Conservation (phyloP, 2,329 filamentous ascomycete genomes). For the Cordyceps cicadae region DNA sequence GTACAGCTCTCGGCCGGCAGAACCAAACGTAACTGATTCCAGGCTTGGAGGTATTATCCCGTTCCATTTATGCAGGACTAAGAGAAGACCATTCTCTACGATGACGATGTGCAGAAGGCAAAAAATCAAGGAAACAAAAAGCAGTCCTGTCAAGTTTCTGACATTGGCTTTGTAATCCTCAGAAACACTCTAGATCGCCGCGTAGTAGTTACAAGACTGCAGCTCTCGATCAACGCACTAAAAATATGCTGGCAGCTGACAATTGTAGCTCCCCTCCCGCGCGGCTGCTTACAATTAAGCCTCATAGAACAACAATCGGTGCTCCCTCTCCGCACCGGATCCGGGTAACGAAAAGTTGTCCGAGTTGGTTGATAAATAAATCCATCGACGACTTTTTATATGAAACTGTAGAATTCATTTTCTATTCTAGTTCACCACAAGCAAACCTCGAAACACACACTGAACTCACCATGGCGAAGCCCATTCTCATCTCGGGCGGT, state of each 20-base stretch:
- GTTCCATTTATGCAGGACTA: no score
- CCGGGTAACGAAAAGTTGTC: background rate
- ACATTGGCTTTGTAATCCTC: background rate
- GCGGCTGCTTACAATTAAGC: conserved; percentile 9
- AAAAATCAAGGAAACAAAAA: no score
- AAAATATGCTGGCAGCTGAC: background rate
- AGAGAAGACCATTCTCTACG: no score
- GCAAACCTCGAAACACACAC: background rate
- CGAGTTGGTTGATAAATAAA: background rate
- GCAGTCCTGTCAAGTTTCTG: background rate
- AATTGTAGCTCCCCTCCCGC: background rate
- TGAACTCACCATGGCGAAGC: conserved; percentile 9
- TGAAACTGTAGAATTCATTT: background rate
- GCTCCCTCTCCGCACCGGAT: background rate
- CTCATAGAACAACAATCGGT: background rate
- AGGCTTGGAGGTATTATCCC: no score
- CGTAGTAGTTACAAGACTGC: background rate
- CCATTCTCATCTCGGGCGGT: conserved; percentile 36
- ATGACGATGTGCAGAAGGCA: no score
- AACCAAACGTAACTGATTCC: no score
- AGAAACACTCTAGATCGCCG: background rate
- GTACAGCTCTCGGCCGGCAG: no score
- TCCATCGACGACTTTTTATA: background rate
- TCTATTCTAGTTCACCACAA: background rate
- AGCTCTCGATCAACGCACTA: background rate